Base-by-base conservation (phyloP, 73 alveolate species). In the Blepharisma stoltei region DNA sequence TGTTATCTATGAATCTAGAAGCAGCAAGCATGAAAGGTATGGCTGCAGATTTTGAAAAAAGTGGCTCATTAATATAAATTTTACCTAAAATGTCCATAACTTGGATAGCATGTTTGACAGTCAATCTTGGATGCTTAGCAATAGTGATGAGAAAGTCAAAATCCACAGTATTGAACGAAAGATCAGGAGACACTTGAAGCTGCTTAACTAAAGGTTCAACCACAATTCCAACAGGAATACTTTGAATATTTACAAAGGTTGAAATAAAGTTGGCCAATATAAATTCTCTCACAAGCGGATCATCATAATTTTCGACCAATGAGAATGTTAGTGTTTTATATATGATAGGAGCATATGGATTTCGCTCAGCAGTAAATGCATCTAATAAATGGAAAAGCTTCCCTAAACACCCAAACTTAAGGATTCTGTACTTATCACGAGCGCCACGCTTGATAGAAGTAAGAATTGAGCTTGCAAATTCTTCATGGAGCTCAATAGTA, bases 171-270 rank as follows among this genome's bases (percentile, higher is more conserved):
- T 95, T 83, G 86, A 88, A 97, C n/a, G 97, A 77, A 23, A 83
- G 88, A 5, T 87, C 96, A 67, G 93, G 95, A 54, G 95, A 83
- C 7, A 87, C 86, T 83, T 90, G 85, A 8, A 90, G 82, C 78
- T 93, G 94, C 82, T 94, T 95, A 1, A 95, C 92, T 52, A 95
- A 81, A 50, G 99, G 98, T 54, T 97, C 99, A 6, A 97, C 83
- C 69, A 97, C 81, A 21, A 97, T 81, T 18, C 94, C 95, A 0
- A 95, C 94, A 7, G 99, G 99, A n/a, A 97, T 94, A 20, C 97
- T 80, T 50, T 86, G 92, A 44, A 92, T 70, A 47, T 87, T 69
- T 67, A 88, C 93, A 75, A 93, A 95, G 20, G 88, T 77, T 47
- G 92, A 43, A 23, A 70, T 81, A 82, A 95, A 97, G 76, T 97